phyloP scores from a whole-genome alignment of 192 early-diverging fungal species.

The Coemansia interrupta region DNA sequence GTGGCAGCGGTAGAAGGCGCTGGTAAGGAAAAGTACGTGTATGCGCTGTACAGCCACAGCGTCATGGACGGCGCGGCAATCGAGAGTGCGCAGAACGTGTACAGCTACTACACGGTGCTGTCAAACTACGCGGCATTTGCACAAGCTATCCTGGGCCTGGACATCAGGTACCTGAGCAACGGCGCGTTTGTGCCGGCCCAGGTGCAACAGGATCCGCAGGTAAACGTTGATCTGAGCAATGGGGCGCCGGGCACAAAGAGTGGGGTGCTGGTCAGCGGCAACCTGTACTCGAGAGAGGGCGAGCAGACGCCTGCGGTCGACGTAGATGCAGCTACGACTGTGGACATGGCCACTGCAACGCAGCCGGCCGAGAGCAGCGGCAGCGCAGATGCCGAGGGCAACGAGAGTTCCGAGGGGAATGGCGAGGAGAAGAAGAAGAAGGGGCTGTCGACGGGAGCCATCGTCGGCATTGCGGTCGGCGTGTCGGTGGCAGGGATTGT shows the following conservation, averaged over 20 bases:
- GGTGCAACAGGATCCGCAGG: no score
- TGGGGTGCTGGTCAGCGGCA: no score
- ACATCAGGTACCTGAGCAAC: background rate
- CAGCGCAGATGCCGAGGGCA: no score
- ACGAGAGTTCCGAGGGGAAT: background rate
- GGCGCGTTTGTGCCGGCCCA: background rate
- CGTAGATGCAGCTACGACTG: no score
- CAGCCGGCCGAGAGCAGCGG: no score
- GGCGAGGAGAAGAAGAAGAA: background rate
- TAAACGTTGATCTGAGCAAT: no score
- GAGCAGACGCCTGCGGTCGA: no score
- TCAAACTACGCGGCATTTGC: conserved; percentile 1
- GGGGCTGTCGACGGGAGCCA: background rate
- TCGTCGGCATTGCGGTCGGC: background rate
- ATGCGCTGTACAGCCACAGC: conserved; percentile 5
- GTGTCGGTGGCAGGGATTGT: background rate
- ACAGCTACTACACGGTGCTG: conserved; percentile 3
- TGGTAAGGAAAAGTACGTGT: background rate
- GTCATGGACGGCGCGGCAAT: background rate
- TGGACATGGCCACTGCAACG: no score
- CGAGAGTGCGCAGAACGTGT: background rate
- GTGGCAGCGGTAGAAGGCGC: background rate
- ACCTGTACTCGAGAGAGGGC: no score
- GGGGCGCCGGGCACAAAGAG: no score
- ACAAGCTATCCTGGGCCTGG: background rate